phyloP scores from a whole-genome alignment of 108 stramenopile genomes.

The Tribonema minus region DNA sequence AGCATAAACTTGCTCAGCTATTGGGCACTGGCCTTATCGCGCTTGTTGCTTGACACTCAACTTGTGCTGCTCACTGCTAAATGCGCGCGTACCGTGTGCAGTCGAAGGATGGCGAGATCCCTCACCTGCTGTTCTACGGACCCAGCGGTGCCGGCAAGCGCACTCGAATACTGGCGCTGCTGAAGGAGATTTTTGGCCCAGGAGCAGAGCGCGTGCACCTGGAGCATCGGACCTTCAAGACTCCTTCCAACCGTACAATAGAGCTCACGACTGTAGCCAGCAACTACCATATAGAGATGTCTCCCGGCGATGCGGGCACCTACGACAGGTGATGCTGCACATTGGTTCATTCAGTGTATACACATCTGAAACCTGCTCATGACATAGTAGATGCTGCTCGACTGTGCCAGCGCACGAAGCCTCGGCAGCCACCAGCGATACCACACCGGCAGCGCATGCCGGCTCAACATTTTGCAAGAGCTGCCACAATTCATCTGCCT shows the following conservation, averaged over 20 bases:
- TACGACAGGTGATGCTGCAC: no score
- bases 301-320: constrained; percentile 88
- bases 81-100: no score
- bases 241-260: constrained; percentile 75
- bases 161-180: constrained; percentile 83
- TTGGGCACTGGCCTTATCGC: no score
- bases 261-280: constrained; percentile 89
- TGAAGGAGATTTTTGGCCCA: constrained; percentile 80
- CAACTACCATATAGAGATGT: constrained; percentile 93
- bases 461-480: no score
- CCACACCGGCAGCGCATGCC: no score
- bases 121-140: constrained; percentile 93
- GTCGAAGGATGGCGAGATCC: constrained; percentile 67
- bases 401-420: background rate
- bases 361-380: no score
- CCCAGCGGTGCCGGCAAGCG: constrained; percentile 95
- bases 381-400: no score
- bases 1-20: no score
- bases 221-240: constrained; percentile 61
- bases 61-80: no score
- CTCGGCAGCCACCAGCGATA: constrained; percentile 41
- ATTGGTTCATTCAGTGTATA: no score
- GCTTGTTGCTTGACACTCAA: no score
- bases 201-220: constrained; percentile 65
- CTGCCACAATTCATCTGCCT: no score